These are phyloP conservation scores for Ambrosia trifida DNA, from an alignment of 129 eudicot species.

Conservation along the genomic window DNA sequence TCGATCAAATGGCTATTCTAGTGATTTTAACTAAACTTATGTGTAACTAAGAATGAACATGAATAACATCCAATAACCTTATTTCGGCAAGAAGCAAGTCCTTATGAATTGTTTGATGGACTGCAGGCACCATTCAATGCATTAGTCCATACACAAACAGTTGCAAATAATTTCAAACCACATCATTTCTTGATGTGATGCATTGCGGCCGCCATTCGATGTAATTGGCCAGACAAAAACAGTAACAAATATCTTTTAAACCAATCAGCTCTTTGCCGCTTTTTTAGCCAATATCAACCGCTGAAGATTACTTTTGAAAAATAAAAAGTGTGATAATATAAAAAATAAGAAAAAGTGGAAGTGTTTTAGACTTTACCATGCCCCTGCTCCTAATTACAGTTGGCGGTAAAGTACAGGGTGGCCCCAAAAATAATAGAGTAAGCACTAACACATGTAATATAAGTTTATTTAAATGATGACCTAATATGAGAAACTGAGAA, in stretches of 20 bases:
- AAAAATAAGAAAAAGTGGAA: constrained; percentile 6
- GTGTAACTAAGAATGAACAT: constrained; percentile 1
- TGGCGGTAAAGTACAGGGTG: constrained; percentile 24
- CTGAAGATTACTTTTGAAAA: constrained; percentile 21
- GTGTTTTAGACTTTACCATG: constrained; percentile 14
- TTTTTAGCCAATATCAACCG: constrained; percentile 35
- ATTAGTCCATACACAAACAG: constrained; percentile 15
- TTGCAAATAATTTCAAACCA: neutral
- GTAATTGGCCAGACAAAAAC: constrained; percentile 23
- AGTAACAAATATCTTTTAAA: constrained; percentile 15
- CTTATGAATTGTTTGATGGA: neutral
- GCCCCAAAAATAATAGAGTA: constrained; percentile 24
- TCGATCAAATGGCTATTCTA: neutral
- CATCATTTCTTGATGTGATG: constrained; percentile 1
- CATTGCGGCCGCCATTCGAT: constrained; percentile 27
- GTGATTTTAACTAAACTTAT: neutral
- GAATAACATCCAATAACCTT: constrained; percentile 12
- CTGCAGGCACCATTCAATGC: neutral
- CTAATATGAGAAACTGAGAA: constrained; percentile 15
- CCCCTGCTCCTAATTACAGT: constrained; percentile 26
- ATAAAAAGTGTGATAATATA: constrained; percentile 31
- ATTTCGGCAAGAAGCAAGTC: neutral
- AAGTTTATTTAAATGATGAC: constrained; percentile 23
- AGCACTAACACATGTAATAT: constrained; percentile 26
- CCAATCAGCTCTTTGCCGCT: constrained; percentile 27